A percentile compares a stretch with the other conserved stretches of the same genome.
These are phyloP conservation scores for Dactylis glomerata DNA, from an alignment of 176 grass and related monocot species.

Conservation along the genomic window DNA sequence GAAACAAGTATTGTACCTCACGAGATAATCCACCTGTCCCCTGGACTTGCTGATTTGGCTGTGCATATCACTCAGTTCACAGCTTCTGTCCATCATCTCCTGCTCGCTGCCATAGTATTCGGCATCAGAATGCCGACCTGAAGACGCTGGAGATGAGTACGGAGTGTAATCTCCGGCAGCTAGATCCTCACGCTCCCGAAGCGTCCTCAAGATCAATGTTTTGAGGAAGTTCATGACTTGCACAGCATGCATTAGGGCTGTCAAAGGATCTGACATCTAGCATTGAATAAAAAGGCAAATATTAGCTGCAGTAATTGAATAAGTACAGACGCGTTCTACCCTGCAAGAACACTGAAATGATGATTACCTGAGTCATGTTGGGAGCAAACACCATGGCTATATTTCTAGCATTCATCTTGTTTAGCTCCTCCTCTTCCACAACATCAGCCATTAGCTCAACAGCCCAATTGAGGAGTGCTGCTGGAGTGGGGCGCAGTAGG, in stretches of 20 bases:
- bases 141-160: slow-evolving; percentile 64
- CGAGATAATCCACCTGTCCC: slow-evolving; percentile 37
- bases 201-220: slow-evolving; percentile 78
- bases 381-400: slow-evolving; percentile 95
- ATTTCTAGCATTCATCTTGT: slow-evolving; percentile 98
- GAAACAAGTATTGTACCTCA: slow-evolving; percentile 56
- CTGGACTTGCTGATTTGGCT: slow-evolving; percentile 46
- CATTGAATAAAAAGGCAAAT: slow-evolving; percentile 30
- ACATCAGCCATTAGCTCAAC: slow-evolving; percentile 91
- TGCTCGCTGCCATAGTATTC: slow-evolving; percentile 40
- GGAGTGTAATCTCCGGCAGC: slow-evolving; percentile 49
- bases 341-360: background rate
- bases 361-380: slow-evolving; percentile 93
- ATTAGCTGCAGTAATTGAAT: background rate
- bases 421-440: slow-evolving; percentile 79
- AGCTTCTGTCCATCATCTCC: slow-evolving; percentile 50
- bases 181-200: slow-evolving; percentile 67
- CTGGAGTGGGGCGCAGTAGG: slow-evolving; percentile 57
- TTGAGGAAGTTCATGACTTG: slow-evolving; percentile 99
- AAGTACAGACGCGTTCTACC: background rate
- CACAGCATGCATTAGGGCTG: slow-evolving; percentile 92
- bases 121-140: background rate
- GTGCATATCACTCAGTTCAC: slow-evolving; percentile 47
- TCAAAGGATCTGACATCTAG: slow-evolving; percentile 98
- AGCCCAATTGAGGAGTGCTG: slow-evolving; percentile 78